Base-by-base conservation (phyloP, 1,284 basidiomycete genomes). In the Gomphus bonarii region DNA sequence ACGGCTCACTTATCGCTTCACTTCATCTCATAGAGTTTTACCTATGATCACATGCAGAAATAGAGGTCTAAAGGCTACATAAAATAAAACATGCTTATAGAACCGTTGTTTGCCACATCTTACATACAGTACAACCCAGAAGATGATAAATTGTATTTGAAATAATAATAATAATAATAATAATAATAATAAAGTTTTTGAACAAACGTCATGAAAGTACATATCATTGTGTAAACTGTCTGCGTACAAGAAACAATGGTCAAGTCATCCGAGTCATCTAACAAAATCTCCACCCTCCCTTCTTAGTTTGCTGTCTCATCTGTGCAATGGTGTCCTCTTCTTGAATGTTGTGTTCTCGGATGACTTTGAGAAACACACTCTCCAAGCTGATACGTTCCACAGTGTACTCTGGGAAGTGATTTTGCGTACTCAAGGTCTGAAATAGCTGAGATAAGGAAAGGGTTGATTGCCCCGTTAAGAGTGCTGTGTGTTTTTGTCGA, bases 301-400 rank as follows among this genome's bases (percentile, higher is more conserved):
- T 51, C 12, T 28, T 40, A 3, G 7, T 3, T 22, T 11, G 35
- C 12, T 51, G 33, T 7, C 47, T 31, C 48, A 33, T 25, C n/a
- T 47, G 31, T n/a, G 36, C 25, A 25, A 35, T 40, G 7, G 54
- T 52, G 33, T 79, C 78, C 63, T 83, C 81, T 63, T 85, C 82
- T 22, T 69, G 63, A 2, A 85, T 76, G 61, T 82, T 72, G 58
- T 85, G 82, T 62, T 79, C 77, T 57, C 83, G 70, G 56, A 87
- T 85, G 22, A 88, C 83, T 65, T 85, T 85, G 65, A 88, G 66
- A 67, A 88, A 88, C 25, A 85, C 79, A 61, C 80, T 85, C 67
- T 88, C 86, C 60, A 88, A 64, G 11, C 79, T 80, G 5, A 82
- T 78, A 60, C 78, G 78, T 68, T 86, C 85, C 1, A 88, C 84